Base-by-base conservation (phyloP, 345 rosid genomes). In the Citrus inodora region DNA sequence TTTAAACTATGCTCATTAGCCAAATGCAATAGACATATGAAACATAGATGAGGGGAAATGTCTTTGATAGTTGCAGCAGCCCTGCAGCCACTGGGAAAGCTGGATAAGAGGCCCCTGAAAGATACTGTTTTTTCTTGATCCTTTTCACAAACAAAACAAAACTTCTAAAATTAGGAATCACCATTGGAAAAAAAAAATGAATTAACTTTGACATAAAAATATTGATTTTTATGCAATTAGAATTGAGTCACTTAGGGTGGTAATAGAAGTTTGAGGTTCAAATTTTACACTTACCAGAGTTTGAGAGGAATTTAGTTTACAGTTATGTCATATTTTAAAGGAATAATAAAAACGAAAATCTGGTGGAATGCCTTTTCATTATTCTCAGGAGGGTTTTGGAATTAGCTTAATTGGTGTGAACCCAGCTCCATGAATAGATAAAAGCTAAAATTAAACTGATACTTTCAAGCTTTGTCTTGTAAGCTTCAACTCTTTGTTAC, bases 41-140 rank as follows among this genome's bases (percentile, higher is more conserved):
- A 95, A 80, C 97, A 94, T 35, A 95, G 79, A 88, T 95, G 98
- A 59, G 99, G 98, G 62, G 99, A 92, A 69, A 95, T 88, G 63
- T 94, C 98, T 33, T 81, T 70, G 30, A 83, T 82, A 8, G 84
- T 83, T 70, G 90, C 87, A 65, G 97, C 95, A 64, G 94, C 98
- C 82, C 75, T 80, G 87, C 92, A 92, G 60, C 91, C 91, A 71
- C 76, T 83, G 10, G 98, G 99, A 77, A 95, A 89, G 82, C 81
- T 82, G 27, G 89, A 89, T 85, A 94, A 80, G 19, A 95, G 85
- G 76, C 88, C 80, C 84, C 80, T 91, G 88, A 95, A 95, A 8
- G 96, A 95, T 76, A 85, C 74, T 8, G 74, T 86, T 75, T 84
- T 88, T 67, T 82, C 86, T 76, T 80, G 81, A 71, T 67, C 87